phyloP scores from a whole-genome alignment of 345 rosid species.

The Sisymbrium altissimum region DNA sequence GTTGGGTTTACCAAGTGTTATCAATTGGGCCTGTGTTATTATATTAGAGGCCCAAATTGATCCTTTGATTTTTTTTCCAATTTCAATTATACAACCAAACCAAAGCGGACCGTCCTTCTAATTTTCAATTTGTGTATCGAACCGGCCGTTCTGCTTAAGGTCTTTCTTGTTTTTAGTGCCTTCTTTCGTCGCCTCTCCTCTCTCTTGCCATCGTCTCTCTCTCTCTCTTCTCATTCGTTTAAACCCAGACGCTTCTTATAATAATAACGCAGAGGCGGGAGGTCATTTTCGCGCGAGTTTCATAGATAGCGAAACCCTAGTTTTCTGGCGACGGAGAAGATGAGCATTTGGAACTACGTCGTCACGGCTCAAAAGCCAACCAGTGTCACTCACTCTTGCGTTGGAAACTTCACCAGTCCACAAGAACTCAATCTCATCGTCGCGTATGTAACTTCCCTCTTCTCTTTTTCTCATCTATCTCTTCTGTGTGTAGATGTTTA shows the following conservation, averaged over 20 bases:
- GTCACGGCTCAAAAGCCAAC: constrained; percentile 66
- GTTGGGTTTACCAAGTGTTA: constrained; percentile 1
- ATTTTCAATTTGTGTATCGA: not conserved
- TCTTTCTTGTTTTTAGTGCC: not conserved
- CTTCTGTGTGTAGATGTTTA: not conserved
- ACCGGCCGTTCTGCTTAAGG: constrained; percentile 21
- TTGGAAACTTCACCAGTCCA: constrained; percentile 91
- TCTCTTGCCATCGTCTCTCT: not conserved
- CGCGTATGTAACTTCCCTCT: constrained; percentile 45
- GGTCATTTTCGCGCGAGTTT: not conserved
- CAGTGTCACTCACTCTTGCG: constrained; percentile 85
- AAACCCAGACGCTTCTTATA: constrained; percentile 3
- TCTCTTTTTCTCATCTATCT: not conserved
- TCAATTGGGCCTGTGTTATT: not conserved
- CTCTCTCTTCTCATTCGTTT: no score
- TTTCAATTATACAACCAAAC: not conserved
- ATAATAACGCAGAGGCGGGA: not conserved
- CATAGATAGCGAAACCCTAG: constrained; percentile 1
- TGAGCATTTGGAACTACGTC: constrained; percentile 52
- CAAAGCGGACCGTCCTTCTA: not conserved
- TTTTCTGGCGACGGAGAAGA: not conserved
- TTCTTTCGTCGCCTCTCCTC: not conserved
- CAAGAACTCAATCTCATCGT: constrained; percentile 92
- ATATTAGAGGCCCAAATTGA: not conserved
- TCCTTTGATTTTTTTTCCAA: not conserved